Evolutionary conservation across 305 asterid species (phyloP).

Genomic region (Andrographis paniculata): DNA sequence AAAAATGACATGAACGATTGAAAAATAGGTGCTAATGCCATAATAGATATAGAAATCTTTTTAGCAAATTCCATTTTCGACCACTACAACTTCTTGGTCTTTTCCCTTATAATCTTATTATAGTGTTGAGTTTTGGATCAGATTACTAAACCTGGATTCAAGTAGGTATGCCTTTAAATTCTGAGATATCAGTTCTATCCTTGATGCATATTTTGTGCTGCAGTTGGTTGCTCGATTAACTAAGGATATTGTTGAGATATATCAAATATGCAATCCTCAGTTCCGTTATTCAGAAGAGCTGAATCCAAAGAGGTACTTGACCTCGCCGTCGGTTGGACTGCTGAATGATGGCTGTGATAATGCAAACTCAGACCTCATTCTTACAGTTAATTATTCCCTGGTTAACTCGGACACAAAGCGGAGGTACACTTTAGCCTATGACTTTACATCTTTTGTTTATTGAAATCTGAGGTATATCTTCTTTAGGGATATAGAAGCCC

Average conservation of each 20-base stretch:
- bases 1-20: not conserved
- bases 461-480: slow-evolving; percentile 5
- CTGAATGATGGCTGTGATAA: slow-evolving; percentile 89
- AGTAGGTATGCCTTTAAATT: slow-evolving; percentile 4
- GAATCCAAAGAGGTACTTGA: slow-evolving; percentile 89
- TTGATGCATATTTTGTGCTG: slow-evolving; percentile 22
- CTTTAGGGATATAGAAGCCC: slow-evolving; percentile 20
- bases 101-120: too few relatives aligned
- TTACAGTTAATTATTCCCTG: slow-evolving; percentile 60
- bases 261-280: slow-evolving; percentile 78
- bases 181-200: slow-evolving; percentile 13
- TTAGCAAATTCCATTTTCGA: too few relatives aligned
- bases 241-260: slow-evolving; percentile 78
- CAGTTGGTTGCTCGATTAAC: slow-evolving; percentile 94
- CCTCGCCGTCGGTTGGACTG: slow-evolving; percentile 83
- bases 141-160: slow-evolving; percentile 8
- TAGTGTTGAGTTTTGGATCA: not conserved
- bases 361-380: slow-evolving; percentile 90
- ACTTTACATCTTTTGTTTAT: slow-evolving; percentile 8
- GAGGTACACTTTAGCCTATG: slow-evolving; percentile 51
- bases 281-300: slow-evolving; percentile 67
- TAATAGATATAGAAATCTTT: too few relatives aligned
- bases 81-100: too few relatives aligned
- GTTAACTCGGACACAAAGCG: slow-evolving; percentile 54
- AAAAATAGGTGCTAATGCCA: not conserved